Percentiles rank a stretch among this genome's conserved stretches.
Conservation (phyloP, 768 basidiomycete genomes). For the Gloeostereum incarnatum region DNA sequence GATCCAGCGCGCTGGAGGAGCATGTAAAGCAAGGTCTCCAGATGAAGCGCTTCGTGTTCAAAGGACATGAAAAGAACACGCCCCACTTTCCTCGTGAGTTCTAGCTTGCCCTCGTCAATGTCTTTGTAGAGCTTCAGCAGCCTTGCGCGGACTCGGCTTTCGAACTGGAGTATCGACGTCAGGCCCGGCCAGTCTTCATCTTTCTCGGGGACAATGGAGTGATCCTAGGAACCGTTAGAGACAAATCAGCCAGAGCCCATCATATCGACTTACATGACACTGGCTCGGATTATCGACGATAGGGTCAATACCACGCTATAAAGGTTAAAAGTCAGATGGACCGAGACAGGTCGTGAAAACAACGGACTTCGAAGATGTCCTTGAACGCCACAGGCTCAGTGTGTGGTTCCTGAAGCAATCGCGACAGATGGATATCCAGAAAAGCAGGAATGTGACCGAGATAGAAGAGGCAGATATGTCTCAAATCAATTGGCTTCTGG, state of each 20-base stretch:
- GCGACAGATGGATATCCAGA: conserved; percentile 83
- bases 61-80: conserved; percentile 85
- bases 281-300: conserved; percentile 83
- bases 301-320: conserved; percentile 90
- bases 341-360: conserved; percentile 61
- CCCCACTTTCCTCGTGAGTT: conserved; percentile 56
- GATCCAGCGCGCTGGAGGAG: conserved; percentile 73
- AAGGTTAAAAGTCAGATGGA: conserved; percentile 13
- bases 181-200: conserved; percentile 86
- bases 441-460: conserved; percentile 91
- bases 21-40: conserved; percentile 95
- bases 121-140: conserved; percentile 67
- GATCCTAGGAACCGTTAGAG: conserved; percentile 41
- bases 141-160: conserved; percentile 67
- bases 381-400: conserved; percentile 84
- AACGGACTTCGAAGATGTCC: conserved; percentile 15
- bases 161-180: conserved; percentile 63
- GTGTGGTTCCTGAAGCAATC: conserved; percentile 63
- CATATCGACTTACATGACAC: conserved; percentile 57
- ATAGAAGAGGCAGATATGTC: conserved; percentile 97
- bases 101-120: conserved; percentile 38
- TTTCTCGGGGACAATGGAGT: conserved; percentile 76
- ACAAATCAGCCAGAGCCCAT: not conserved
- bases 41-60: conserved; percentile 87
- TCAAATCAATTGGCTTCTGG: conserved; percentile 85